phyloP scores from a whole-genome alignment of 495 filamentous ascomycete species.

The Penicillium pancosmium region DNA sequence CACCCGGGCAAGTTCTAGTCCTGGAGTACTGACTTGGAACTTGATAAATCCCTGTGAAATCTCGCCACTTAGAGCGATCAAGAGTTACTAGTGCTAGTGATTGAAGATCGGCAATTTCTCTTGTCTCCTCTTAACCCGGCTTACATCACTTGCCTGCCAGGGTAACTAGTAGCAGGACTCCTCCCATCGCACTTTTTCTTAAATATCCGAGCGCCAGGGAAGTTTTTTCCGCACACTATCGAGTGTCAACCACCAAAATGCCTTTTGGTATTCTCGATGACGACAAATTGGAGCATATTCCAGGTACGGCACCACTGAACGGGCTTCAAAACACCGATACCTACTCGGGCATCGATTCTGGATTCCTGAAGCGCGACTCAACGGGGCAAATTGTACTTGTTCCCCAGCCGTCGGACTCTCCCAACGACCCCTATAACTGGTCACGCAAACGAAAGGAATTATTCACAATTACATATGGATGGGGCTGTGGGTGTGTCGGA shows the following conservation, averaged over 20 bases:
- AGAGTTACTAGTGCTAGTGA: too few species aligned
- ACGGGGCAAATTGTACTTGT: slow-evolving; percentile 49
- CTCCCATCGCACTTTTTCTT: too few species aligned
- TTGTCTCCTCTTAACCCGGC: too few species aligned
- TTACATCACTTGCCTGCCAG: too few species aligned
- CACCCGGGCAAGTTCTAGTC: too few species aligned
- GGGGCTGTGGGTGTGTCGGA: slow-evolving; percentile 42
- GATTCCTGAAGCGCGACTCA: slow-evolving; percentile 43
- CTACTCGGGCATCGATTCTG: slow-evolving; percentile 39
- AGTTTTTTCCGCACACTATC: not conserved
- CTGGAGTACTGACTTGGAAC: too few species aligned
- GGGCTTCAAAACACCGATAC: slow-evolving; percentile 18
- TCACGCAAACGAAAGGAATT: slow-evolving; percentile 47
- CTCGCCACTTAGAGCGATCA: too few species aligned
- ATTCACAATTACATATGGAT: slow-evolving; percentile 36
- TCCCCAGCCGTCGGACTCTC: slow-evolving; percentile 50
- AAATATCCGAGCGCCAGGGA: not conserved
- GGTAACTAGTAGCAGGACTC: too few species aligned
- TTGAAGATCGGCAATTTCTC: too few species aligned
- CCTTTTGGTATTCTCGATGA: slow-evolving; percentile 74
- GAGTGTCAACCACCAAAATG: slow-evolving; percentile 47
- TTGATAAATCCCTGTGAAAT: too few species aligned
- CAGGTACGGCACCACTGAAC: slow-evolving; percentile 52
- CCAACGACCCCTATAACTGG: slow-evolving; percentile 54
- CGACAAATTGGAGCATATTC: slow-evolving; percentile 61